Evolutionary conservation across 2,329 filamentous ascomycete species (phyloP).

Genomic region (Ophiocordyceps camponoti-leonardi): DNA sequence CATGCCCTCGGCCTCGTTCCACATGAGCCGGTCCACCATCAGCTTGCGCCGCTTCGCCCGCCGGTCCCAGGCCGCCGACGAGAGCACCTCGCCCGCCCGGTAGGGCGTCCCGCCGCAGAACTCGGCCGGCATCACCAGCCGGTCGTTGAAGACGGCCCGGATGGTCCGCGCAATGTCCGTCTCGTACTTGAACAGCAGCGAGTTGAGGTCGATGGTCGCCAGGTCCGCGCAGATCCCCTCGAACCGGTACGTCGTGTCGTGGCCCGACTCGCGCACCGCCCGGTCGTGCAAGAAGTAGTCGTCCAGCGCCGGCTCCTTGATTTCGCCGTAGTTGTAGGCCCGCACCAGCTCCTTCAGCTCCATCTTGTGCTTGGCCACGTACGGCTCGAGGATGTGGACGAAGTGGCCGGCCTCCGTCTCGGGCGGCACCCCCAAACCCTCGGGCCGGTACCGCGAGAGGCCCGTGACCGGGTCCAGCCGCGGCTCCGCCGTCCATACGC

Average conservation of each 20-base stretch:
- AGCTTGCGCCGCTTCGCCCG: constrained; percentile 70
- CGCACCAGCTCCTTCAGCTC: constrained; percentile 68
- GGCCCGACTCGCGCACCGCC: constrained; percentile 86
- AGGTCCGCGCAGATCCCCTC: constrained; percentile 77
- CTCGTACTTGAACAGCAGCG: constrained; percentile 92
- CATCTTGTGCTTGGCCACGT: constrained; percentile 70
- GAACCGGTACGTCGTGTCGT: constrained; percentile 89
- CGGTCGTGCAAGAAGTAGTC: constrained; percentile 94
- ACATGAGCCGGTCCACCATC: constrained; percentile 82
- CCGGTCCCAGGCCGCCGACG: constrained; percentile 79
- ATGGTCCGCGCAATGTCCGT: constrained; percentile 81
- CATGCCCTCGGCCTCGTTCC: constrained; percentile 85
- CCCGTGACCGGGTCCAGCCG: constrained; percentile 63
- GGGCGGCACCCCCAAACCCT: constrained; percentile 71
- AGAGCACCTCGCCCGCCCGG: constrained; percentile 53
- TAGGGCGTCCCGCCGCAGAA: constrained; percentile 53
- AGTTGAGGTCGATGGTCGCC: constrained; percentile 89
- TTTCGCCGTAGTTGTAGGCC: constrained; percentile 65
- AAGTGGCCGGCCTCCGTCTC: constrained; percentile 86
- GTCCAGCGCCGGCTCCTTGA: constrained; percentile 77
- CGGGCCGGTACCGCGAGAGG: constrained; percentile 69
- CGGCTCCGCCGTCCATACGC: constrained; percentile 68
- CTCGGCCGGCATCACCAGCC: constrained; percentile 63
- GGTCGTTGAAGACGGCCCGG: constrained; percentile 68
- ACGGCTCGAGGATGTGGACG: constrained; percentile 64